These are phyloP conservation scores for Candida morakotiae DNA, from an alignment of 805 yeast genomes.

Conservation along the genomic window DNA sequence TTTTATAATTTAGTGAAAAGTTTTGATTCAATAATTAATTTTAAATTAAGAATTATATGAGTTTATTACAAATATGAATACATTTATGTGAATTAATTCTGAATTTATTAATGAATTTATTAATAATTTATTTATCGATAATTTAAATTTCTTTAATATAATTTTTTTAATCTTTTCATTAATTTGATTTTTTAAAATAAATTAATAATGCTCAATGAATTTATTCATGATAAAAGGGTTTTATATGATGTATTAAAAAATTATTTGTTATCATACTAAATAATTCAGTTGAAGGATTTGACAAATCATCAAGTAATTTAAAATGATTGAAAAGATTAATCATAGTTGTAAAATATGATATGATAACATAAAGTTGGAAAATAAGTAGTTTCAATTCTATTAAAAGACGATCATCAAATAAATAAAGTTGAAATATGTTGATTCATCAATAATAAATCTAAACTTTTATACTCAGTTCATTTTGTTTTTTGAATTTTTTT, in stretches of 20 bases:
- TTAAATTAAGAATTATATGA: conserved; percentile 11
- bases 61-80: conserved; percentile 8
- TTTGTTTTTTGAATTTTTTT: conserved; percentile 1
- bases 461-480: background rate
- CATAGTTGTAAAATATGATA: conserved; percentile 23
- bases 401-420: conserved; percentile 23
- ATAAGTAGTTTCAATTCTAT: conserved; percentile 22
- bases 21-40: conserved; percentile 1
- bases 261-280: conserved; percentile 8
- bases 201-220: conserved; percentile 18
- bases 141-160: conserved; percentile 10
- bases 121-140: conserved; percentile 12
- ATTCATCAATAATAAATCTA: conserved; percentile 11
- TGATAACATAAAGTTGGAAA: conserved; percentile 25
- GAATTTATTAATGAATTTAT: conserved; percentile 4
- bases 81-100: conserved; percentile 6
- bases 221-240: conserved; percentile 14
- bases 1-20: background rate
- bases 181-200: conserved; percentile 13
- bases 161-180: conserved; percentile 11
- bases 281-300: conserved; percentile 8
- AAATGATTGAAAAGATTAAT: conserved; percentile 21
- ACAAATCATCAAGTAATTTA: conserved; percentile 13
- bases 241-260: conserved; percentile 12
- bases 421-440: conserved; percentile 14